Evolutionary conservation across 192 early-diverging fungal genomes (phyloP).

Genomic region (Dispira parvispora): DNA sequence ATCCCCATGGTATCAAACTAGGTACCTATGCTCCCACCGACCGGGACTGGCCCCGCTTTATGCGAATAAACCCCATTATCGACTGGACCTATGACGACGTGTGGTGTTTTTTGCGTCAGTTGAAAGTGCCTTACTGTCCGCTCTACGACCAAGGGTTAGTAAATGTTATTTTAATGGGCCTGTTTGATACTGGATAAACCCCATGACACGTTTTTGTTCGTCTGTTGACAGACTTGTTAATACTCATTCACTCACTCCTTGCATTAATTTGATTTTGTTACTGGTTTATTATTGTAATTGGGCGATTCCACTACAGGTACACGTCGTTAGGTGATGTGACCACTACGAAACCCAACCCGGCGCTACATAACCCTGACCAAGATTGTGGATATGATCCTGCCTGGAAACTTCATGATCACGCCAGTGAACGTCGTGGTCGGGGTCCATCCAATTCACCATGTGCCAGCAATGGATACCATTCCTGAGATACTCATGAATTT

Average conservation of each 20-base stretch:
- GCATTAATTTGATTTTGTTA: constrained; percentile 1
- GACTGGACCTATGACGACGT: constrained; percentile 77
- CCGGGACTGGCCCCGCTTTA: constrained; percentile 75
- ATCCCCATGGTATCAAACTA: constrained; percentile 42
- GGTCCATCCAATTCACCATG: not conserved
- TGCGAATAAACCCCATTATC: constrained; percentile 83
- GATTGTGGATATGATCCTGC: constrained; percentile 40
- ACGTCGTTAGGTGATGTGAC: constrained; percentile 78
- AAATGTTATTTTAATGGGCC: not conserved
- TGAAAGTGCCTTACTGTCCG: constrained; percentile 65
- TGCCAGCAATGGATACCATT: no score
- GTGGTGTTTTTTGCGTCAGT: constrained; percentile 53
- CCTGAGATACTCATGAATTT: no score
- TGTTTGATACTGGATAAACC: not conserved
- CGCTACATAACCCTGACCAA: constrained; percentile 29
- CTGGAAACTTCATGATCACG: constrained; percentile 37
- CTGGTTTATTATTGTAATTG: not conserved
- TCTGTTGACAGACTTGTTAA: not conserved
- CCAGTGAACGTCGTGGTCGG: constrained; percentile 33
- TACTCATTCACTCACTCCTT: not conserved
- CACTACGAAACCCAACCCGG: constrained; percentile 75
- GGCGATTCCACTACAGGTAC: constrained; percentile 35
- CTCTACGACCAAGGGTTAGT: constrained; percentile 75
- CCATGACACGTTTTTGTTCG: not conserved
- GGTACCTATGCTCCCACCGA: constrained; percentile 49